Conservation (phyloP, 2,329 filamentous ascomycete genomes). For the Exophiala sp. region DNA sequence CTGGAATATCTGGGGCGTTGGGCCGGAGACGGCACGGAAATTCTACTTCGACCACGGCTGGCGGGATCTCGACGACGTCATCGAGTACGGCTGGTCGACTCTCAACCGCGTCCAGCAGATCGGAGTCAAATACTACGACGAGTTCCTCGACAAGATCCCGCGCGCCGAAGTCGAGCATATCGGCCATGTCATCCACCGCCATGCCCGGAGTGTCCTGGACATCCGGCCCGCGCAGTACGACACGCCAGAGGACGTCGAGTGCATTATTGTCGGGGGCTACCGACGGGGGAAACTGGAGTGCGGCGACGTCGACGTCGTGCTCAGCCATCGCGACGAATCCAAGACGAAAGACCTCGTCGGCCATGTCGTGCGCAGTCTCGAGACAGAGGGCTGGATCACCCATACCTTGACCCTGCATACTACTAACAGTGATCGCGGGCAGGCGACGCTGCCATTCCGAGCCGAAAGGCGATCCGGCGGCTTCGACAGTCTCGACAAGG, state of each 20-base stretch:
- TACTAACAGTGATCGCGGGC: constrained; percentile 65
- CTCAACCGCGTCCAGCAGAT: constrained; percentile 83
- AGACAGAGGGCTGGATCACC: constrained; percentile 65
- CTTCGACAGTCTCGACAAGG: constrained; percentile 88
- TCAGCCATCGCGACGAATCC: constrained; percentile 68
- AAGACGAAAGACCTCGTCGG: constrained; percentile 65
- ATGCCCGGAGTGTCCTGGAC: constrained; percentile 46
- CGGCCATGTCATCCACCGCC: constrained; percentile 54
- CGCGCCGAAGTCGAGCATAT: constrained; percentile 69
- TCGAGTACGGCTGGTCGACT: constrained; percentile 71
- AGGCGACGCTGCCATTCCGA: constrained; percentile 55
- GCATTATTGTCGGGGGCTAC: constrained; percentile 71
- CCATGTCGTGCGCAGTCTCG: constrained; percentile 65
- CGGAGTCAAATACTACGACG: constrained; percentile 87
- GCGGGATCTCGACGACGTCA: constrained; percentile 76
- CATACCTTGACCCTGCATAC: constrained; percentile 70
- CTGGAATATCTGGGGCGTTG: constrained; percentile 88
- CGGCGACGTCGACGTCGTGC: constrained; percentile 79
- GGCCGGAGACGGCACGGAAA: constrained; percentile 68
- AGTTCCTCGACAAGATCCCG: constrained; percentile 67
- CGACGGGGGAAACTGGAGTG: constrained; percentile 66
- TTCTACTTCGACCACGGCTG: constrained; percentile 73
- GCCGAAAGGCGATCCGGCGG: constrained; percentile 48
- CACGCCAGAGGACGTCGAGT: constrained; percentile 46
- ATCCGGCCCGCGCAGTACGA: constrained; percentile 26